These are phyloP conservation scores for Pyricularia grisea DNA, from an alignment of 2,329 filamentous ascomycete species.

Conservation along the genomic window DNA sequence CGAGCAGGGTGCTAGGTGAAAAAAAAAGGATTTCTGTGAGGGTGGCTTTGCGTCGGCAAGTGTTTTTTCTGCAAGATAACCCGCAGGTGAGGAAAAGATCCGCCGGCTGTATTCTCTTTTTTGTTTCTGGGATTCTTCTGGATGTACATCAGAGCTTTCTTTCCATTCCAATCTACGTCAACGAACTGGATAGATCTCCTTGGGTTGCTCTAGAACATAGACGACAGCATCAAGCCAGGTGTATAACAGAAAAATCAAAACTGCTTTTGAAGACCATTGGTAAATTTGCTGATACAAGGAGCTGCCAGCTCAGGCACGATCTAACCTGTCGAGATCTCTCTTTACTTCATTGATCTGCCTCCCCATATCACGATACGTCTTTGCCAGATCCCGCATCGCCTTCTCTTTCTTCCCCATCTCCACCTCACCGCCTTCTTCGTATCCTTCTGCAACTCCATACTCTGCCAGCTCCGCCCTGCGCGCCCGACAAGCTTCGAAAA, in stretches of 20 bases:
- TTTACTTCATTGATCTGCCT: constrained; percentile 38
- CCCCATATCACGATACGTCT: constrained; percentile 39
- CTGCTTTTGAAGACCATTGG: not conserved
- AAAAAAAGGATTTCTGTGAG: not conserved
- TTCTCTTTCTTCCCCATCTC: constrained; percentile 27
- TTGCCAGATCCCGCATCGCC: constrained; percentile 43
- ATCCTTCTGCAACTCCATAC: constrained; percentile 34
- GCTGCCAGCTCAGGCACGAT: constrained; percentile 10
- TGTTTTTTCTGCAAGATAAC: not conserved
- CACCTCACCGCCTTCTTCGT: constrained; percentile 13
- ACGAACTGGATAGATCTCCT: not conserved
- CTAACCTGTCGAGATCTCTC: constrained; percentile 29
- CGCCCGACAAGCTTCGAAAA: constrained; percentile 31
- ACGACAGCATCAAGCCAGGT: not conserved
- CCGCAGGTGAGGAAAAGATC: not conserved
- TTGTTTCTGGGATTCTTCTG: not conserved
- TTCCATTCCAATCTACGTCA: not conserved
- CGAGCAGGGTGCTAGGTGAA: not conserved
- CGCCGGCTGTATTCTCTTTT: not conserved
- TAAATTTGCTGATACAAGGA: not conserved
- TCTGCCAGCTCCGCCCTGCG: constrained; percentile 33
- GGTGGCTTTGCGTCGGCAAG: not conserved
- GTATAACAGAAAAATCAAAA: not conserved
- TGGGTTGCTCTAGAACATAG: not conserved
- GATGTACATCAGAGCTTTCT: not conserved